These are phyloP conservation scores for Oryza longistaminata DNA, from an alignment of 176 grass and related monocot species.

Conservation along the genomic window DNA sequence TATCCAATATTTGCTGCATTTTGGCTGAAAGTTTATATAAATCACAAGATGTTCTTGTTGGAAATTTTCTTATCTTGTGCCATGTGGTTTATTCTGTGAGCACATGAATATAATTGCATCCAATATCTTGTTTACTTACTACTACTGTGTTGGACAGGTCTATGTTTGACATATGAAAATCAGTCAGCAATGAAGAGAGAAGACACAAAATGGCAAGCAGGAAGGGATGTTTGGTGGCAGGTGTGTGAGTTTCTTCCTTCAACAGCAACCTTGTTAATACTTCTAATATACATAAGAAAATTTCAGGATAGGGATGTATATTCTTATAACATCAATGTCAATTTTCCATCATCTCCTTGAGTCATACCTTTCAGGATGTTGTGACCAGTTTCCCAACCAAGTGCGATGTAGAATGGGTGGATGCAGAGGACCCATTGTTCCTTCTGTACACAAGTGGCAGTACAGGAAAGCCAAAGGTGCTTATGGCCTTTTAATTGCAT, in stretches of 20 bases:
- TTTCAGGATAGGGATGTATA: background rate
- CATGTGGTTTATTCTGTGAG: background rate
- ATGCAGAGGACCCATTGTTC: conserved; percentile 99
- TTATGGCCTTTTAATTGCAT: conserved; percentile 23
- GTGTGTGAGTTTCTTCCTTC: conserved; percentile 31
- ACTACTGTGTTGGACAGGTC: conserved; percentile 42
- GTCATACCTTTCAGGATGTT: conserved; percentile 61
- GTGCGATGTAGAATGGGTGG: conserved; percentile 96
- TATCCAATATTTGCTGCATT: conserved; percentile 21
- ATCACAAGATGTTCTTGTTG: conserved; percentile 1
- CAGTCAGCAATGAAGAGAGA: conserved; percentile 73
- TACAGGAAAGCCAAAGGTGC: conserved; percentile 96
- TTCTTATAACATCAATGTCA: background rate
- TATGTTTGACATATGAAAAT: conserved; percentile 90
- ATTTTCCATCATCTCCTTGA: conserved; percentile 17
- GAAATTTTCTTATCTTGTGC: background rate
- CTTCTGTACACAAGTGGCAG: conserved; percentile 98
- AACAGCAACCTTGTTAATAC: conserved; percentile 9
- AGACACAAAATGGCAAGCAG: conserved; percentile 74
- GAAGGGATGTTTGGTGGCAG: conserved; percentile 99
- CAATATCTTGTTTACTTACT: conserved; percentile 8
- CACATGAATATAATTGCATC: background rate
- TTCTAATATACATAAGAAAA: background rate
- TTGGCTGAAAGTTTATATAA: background rate
- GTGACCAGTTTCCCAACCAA: conserved; percentile 76